Base-by-base conservation (phyloP, 768 basidiomycete species). In the Boletus rubroflammeus region DNA sequence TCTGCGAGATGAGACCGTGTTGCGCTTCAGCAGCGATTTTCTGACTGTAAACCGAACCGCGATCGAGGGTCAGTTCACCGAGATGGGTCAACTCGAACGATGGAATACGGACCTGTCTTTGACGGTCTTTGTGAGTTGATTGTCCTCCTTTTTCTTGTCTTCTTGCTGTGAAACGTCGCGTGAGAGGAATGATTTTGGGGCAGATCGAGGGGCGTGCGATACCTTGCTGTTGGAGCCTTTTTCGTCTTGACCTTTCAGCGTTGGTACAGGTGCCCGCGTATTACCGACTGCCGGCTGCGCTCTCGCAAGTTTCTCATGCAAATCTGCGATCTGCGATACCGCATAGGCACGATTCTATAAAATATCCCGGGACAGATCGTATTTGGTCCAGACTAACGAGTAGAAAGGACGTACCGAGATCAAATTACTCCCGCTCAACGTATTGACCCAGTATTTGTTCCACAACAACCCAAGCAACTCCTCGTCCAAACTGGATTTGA, bases 401-500 rank as follows among this genome's bases (percentile, higher is more conserved):
- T 0, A 11, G 4, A 35, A 19, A 6, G 17, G 6, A 69, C 85
- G 29, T 53, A 98, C 96, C 21, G 93, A 93, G 47, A 98, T 88
- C 45, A 98, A 71, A 5, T 94, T 88, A 65, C 92, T 96, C 66
- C 93, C 91, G 62, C 90, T 93, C 36, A 99, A 77, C 3, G 97
- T 99, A 63, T 94, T 94, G 25, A 97, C 93, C 97, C 97, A 99
- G 64, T 99, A 99, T 73, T 98, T 98, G 74, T 99, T 98, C 96
- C 96, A 98, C 50, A 99, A 73, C 66, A 95, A 74, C 21, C 90
- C 90, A 40, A 99, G 78, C 3, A 99, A 75, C 64, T 94, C 85
- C 29, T 84, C 86, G 68, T 99, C 97, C 47, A 95, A 73, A 55
- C 81, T 85, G 25, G 87, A 90, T 72, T 97, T 98, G 83, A 97